Conservation (phyloP, 306 rosid genomes). For the Malus fusca region DNA sequence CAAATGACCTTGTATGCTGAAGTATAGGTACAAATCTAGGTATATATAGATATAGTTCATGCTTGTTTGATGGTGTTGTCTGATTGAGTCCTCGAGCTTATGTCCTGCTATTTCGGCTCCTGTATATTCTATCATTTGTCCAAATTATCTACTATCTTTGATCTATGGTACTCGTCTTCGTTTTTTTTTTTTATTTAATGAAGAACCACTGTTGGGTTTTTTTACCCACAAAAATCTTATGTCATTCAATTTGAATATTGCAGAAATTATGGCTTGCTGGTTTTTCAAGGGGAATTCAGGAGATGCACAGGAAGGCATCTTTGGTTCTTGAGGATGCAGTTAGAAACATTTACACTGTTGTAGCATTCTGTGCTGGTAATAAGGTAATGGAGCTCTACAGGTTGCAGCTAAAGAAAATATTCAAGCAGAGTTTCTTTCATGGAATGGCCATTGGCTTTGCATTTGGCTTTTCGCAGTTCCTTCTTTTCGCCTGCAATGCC, state of each 20-base stretch:
- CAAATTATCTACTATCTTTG: neutral
- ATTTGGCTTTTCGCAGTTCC: slow-evolving; percentile 94
- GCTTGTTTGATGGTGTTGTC: neutral
- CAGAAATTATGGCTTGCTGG: slow-evolving; percentile 99
- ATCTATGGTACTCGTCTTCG: neutral
- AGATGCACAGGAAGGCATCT: slow-evolving; percentile 99
- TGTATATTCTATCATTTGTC: neutral
- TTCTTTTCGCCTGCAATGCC: slow-evolving; percentile 96
- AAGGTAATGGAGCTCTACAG: slow-evolving; percentile 99
- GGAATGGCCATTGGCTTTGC: slow-evolving; percentile 97
- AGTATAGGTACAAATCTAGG: neutral
- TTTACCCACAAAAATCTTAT: neutral
- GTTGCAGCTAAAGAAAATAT: slow-evolving; percentile 79
- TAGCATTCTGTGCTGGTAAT: slow-evolving; percentile 97
- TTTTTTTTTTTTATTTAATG: neutral
- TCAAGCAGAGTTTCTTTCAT: slow-evolving; percentile 87
- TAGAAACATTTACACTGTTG: slow-evolving; percentile 97
- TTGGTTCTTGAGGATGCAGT: slow-evolving; percentile 99
- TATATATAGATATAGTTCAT: neutral
- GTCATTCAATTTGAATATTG: slow-evolving; percentile 25
- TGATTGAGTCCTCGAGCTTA: neutral
- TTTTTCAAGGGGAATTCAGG: slow-evolving; percentile 98
- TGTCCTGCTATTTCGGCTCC: neutral
- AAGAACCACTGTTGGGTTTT: neutral
- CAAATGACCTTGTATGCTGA: neutral